phyloP scores from a whole-genome alignment of 352 stramenopile genomes.

The Phytophthora europaea region DNA sequence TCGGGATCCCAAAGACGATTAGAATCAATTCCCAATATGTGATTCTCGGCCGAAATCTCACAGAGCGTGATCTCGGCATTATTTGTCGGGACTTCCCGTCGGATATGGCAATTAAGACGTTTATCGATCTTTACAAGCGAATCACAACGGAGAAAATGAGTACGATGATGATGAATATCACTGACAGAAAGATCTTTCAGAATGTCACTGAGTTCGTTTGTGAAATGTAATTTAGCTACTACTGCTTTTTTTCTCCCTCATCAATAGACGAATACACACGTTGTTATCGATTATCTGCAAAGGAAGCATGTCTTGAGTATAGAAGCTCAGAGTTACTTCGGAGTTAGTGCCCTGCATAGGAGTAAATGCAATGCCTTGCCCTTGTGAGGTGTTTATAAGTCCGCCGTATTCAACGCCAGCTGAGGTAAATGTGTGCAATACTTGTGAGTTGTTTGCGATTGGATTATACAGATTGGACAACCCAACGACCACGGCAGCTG shows the following conservation, averaged over 20 bases:
- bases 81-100: slow-evolving; percentile 21
- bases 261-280: slow-evolving; percentile 17
- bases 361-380: neutral
- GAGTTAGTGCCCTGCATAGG: neutral
- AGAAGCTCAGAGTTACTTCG: neutral
- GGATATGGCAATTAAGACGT: slow-evolving; percentile 15
- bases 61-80: slow-evolving; percentile 13
- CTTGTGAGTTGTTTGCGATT: slow-evolving; percentile 33
- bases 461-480: slow-evolving; percentile 31
- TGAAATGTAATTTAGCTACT: too few species aligned
- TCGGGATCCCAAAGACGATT: slow-evolving; percentile 21
- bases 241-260: too few species aligned
- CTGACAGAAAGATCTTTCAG: too few species aligned
- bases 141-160: slow-evolving; percentile 9
- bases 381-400: neutral
- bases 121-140: slow-evolving; percentile 31
- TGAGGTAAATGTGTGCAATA: slow-evolving; percentile 24
- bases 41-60: slow-evolving; percentile 18
- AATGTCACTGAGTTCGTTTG: too few species aligned
- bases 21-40: slow-evolving; percentile 23
- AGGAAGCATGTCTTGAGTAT: neutral
- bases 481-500: slow-evolving; percentile 1
- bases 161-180: slow-evolving; percentile 36
- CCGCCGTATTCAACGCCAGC: slow-evolving; percentile 19
- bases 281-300: slow-evolving; percentile 21